These are phyloP conservation scores for Fraxinus ornus DNA, from an alignment of 305 asterid species.

Conservation along the genomic window DNA sequence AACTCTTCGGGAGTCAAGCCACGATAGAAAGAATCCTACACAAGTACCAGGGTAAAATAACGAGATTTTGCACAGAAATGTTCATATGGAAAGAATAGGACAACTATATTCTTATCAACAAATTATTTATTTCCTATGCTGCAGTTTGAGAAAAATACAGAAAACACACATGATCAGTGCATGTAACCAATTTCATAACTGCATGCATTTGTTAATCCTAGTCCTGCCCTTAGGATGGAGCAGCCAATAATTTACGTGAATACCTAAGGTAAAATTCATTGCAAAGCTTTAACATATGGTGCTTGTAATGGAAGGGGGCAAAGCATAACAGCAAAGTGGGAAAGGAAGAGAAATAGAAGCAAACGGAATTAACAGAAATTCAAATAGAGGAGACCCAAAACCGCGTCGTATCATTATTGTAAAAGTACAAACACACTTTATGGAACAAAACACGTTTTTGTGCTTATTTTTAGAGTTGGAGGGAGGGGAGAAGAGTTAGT, in stretches of 20 bases:
- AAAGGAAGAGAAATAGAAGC: neutral
- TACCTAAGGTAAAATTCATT: neutral
- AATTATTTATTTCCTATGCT: neutral
- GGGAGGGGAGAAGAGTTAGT: neutral
- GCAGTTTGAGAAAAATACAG: neutral
- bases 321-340: neutral
- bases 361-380: neutral
- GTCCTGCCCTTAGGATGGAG: neutral
- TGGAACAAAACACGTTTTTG: neutral
- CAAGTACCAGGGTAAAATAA: constrained; percentile 14
- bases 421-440: neutral
- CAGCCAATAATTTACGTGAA: neutral
- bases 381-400: neutral
- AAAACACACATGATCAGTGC: neutral
- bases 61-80: neutral
- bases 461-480: neutral
- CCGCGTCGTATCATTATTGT: neutral
- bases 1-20: constrained; percentile 83
- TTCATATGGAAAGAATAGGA: neutral
- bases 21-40: constrained; percentile 93
- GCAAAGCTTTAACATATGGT: neutral
- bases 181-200: neutral
- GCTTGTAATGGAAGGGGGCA: neutral
- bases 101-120: neutral
- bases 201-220: neutral